These are phyloP conservation scores for Chrysanthemum seticuspe DNA, from an alignment of 129 eudicot species.

Conservation along the genomic window DNA sequence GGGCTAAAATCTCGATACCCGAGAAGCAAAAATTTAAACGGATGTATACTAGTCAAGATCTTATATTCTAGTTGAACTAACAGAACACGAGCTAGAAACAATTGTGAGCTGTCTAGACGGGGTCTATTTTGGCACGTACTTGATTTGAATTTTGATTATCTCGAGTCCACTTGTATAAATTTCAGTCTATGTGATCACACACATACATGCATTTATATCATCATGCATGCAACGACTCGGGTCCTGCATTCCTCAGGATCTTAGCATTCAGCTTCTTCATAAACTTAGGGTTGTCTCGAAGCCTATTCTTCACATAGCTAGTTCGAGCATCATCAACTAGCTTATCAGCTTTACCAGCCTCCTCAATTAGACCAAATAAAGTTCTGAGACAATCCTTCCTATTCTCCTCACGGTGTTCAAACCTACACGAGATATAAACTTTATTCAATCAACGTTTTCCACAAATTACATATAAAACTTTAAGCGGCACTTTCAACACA, in stretches of 20 bases:
- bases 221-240: constrained; percentile 42
- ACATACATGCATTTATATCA: constrained; percentile 8
- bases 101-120: constrained; percentile 4
- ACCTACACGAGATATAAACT: constrained; percentile 42
- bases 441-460: constrained; percentile 4
- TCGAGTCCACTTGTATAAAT: neutral
- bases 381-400: constrained; percentile 97
- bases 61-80: constrained; percentile 13
- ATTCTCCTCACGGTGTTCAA: constrained; percentile 94
- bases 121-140: neutral
- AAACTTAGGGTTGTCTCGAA: constrained; percentile 63
- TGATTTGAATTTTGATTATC: constrained; percentile 6
- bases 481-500: neutral
- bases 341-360: constrained; percentile 77
- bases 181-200: constrained; percentile 1
- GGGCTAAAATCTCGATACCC: constrained; percentile 1
- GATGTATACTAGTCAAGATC: neutral
- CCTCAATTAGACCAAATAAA: constrained; percentile 73
- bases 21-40: constrained; percentile 11
- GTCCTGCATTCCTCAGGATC: constrained; percentile 29
- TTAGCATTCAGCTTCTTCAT: constrained; percentile 76
- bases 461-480: neutral
- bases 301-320: constrained; percentile 63
- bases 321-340: constrained; percentile 64
- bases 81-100: constrained; percentile 19